Evolutionary conservation across 805 yeast species (phyloP).

Genomic region (Sugiyamaella mastotermitis): DNA sequence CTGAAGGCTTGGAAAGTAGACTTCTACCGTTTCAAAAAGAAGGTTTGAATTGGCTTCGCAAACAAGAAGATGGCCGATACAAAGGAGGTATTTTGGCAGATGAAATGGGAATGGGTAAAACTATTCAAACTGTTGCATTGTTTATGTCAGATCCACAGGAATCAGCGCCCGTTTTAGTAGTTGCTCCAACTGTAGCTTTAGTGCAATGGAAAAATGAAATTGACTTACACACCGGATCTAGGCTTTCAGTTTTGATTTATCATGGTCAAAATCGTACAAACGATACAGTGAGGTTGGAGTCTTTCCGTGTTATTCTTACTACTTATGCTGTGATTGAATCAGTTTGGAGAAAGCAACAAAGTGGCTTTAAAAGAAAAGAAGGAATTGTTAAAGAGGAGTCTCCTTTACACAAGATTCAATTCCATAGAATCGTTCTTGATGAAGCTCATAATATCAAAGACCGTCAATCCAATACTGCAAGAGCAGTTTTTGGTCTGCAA

Average conservation of each 20-base stretch:
- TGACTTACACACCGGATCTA: constrained; percentile 70
- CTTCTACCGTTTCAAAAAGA: constrained; percentile 89
- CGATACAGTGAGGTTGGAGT: constrained; percentile 46
- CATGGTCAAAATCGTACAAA: constrained; percentile 78
- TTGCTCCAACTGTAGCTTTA: constrained; percentile 97
- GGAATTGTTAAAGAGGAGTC: constrained; percentile 75
- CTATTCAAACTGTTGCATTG: constrained; percentile 90
- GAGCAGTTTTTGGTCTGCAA: constrained; percentile 72
- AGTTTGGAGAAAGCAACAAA: constrained; percentile 70
- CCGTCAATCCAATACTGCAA: constrained; percentile 86
- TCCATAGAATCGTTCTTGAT: constrained; percentile 83
- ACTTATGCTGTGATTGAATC: constrained; percentile 92
- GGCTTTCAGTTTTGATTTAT: constrained; percentile 60
- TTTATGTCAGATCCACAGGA: constrained; percentile 55
- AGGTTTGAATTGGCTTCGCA: constrained; percentile 82
- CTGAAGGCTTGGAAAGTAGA: constrained; percentile 65
- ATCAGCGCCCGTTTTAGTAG: constrained; percentile 70
- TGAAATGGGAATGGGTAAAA: constrained; percentile 99
- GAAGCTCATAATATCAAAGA: constrained; percentile 98
- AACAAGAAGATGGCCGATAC: constrained; percentile 70
- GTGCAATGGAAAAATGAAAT: constrained; percentile 98
- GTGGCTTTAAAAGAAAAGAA: constrained; percentile 74
- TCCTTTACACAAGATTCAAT: constrained; percentile 63
- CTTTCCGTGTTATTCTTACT: constrained; percentile 77
- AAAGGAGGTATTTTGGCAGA: constrained; percentile 93